A percentile compares a stretch with the other conserved stretches of the same genome.
Conservation (phyloP, 495 filamentous ascomycete genomes). For the Aspergillus carlsbadensis region DNA sequence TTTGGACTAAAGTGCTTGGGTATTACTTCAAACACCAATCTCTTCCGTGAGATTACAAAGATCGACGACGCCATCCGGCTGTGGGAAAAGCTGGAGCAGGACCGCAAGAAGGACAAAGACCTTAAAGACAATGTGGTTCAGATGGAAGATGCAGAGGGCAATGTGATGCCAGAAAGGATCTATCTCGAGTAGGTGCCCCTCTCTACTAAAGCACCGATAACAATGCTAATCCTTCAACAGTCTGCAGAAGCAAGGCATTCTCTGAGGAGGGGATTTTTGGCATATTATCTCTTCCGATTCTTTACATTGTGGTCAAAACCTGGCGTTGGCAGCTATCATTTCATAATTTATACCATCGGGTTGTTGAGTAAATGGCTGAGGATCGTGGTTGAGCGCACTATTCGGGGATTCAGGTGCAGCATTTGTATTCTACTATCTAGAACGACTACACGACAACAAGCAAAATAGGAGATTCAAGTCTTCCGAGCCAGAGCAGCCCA, state of each 20-base stretch:
- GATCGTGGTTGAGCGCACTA: constrained; percentile 12
- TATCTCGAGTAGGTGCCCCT: constrained; percentile 68
- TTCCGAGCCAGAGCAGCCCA: background rate
- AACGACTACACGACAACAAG: background rate
- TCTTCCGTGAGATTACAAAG: constrained; percentile 91
- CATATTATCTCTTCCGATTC: constrained; percentile 9
- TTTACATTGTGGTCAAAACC: constrained; percentile 11
- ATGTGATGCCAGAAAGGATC: constrained; percentile 98
- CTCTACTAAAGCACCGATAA: background rate
- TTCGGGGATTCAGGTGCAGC: background rate
- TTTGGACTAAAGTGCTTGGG: constrained; percentile 91
- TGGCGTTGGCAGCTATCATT: constrained; percentile 30
- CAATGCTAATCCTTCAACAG: constrained; percentile 32
- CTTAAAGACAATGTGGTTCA: constrained; percentile 82
- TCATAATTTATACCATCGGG: constrained; percentile 18
- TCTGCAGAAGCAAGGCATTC: constrained; percentile 57
- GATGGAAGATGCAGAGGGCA: constrained; percentile 97
- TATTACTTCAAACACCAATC: constrained; percentile 78
- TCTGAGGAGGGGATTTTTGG: constrained; percentile 17
- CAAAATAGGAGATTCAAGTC: background rate
- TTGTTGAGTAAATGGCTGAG: constrained; percentile 18
- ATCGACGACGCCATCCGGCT: constrained; percentile 85
- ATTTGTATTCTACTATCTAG: constrained; percentile 25
- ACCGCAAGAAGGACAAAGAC: constrained; percentile 75
- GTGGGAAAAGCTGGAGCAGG: constrained; percentile 90